Percentiles rank a stretch among this genome's conserved stretches.
Evolutionary conservation across 2,329 filamentous ascomycete genomes (phyloP).

Genomic region (Uncinocarpus reesii): DNA sequence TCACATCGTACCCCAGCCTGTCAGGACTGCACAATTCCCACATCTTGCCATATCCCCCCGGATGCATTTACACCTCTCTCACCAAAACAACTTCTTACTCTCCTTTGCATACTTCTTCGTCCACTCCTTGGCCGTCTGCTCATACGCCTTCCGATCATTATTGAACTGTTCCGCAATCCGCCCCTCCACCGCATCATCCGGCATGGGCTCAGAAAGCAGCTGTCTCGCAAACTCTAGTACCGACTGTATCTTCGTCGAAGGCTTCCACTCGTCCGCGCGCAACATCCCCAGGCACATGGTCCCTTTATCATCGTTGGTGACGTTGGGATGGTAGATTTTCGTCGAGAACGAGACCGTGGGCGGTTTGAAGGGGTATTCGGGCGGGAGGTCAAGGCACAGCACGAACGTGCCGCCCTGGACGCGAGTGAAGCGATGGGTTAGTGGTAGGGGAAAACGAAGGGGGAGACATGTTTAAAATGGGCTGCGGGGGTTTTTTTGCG

Average conservation of each 20-base stretch:
- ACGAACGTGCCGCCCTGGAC: conserved; percentile 63
- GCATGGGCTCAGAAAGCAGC: conserved; percentile 69
- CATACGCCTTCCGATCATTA: conserved; percentile 56
- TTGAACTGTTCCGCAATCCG: conserved; percentile 78
- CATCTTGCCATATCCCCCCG: not conserved
- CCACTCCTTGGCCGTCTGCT: conserved; percentile 65
- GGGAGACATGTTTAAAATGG: not conserved
- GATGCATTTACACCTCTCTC: not conserved
- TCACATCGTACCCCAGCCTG: too few relatives aligned
- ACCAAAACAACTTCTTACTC: conserved; percentile 16
- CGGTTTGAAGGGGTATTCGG: conserved; percentile 98
- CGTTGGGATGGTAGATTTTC: conserved; percentile 96
- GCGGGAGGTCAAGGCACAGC: conserved; percentile 64
- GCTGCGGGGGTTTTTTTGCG: conserved; percentile 21
- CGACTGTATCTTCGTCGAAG: conserved; percentile 61
- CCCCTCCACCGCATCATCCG: conserved; percentile 79
- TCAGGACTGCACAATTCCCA: not conserved
- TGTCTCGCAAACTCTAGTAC: conserved; percentile 68
- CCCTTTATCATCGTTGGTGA: conserved; percentile 76
- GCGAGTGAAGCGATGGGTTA: too few relatives aligned
- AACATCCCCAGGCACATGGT: conserved; percentile 78
- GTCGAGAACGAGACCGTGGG: conserved; percentile 97
- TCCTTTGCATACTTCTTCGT: conserved; percentile 59
- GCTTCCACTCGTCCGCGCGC: conserved; percentile 85
- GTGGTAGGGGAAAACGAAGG: too few relatives aligned